Evolutionary conservation across 306 rosid species (phyloP).

Genomic region (Chamaecrista fasciculata): DNA sequence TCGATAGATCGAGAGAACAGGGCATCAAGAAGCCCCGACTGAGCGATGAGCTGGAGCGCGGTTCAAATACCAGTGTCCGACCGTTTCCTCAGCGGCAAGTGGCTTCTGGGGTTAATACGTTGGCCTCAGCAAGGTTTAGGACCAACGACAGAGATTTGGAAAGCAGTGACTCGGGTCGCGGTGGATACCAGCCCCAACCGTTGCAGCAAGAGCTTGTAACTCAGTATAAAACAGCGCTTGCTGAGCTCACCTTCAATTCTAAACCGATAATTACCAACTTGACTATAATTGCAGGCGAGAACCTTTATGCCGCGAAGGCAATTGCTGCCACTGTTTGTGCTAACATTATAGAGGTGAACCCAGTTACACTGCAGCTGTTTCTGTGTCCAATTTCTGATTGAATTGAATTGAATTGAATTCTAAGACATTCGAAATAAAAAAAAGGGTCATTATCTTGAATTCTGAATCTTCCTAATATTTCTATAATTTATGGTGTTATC

Average conservation of each 20-base stretch:
- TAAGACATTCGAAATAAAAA: conserved; percentile 30
- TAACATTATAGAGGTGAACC: conserved; percentile 94
- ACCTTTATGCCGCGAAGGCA: conserved; percentile 66
- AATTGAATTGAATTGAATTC: conserved; percentile 37
- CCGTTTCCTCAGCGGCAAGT: conserved; percentile 61
- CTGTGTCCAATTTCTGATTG: conserved; percentile 33
- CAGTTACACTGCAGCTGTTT: conserved; percentile 45
- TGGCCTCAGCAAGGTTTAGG: conserved; percentile 47
- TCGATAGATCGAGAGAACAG: conserved; percentile 78
- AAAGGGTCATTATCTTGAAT: conserved; percentile 7
- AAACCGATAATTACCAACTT: conserved; percentile 91
- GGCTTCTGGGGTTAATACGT: conserved; percentile 36
- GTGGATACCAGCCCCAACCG: conserved; percentile 73
- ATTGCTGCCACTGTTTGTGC: conserved; percentile 64
- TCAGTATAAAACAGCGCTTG: conserved; percentile 85
- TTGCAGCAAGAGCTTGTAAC: conserved; percentile 82
- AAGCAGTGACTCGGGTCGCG: conserved; percentile 47
- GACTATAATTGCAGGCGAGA: conserved; percentile 98
- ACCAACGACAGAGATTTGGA: conserved; percentile 58
- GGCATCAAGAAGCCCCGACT: conserved; percentile 82
- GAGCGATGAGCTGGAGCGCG: conserved; percentile 56
- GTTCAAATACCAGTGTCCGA: conserved; percentile 42
- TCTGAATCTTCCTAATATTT: not conserved
- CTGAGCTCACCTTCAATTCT: conserved; percentile 95
- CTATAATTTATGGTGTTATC: not conserved